Evolutionary conservation across 495 filamentous ascomycete genomes (phyloP), one percentile per base, ranked within the genome.

Genomic region (Oleoguttula mirabilis): DNA sequence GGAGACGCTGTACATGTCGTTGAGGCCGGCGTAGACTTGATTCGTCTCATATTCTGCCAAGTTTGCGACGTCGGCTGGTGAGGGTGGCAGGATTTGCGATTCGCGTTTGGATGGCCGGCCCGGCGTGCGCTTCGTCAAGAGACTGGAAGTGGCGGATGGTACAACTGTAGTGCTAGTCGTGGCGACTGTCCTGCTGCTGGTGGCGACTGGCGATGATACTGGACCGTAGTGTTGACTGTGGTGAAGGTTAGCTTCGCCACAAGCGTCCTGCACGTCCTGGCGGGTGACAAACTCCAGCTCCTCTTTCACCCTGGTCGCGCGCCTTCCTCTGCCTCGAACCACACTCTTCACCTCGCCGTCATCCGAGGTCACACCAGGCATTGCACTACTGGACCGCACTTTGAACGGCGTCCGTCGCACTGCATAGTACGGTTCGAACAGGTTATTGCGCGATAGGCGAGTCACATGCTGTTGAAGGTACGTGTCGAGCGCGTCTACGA

Each of bases 21-120:
- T 56, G 32, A 77, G 43, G 39, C 60, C 62, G 35, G 62, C 65
- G 56, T 77, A 74, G 34, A 88, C 61, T 21, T 67, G 73, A 16
- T 75, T 60, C 1, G 84, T 82, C 48, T 75, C 69, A 47, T 72
- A 73, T 58, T 95, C 88, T 50, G 93, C 84, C 25, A 70, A 76
- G 48, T 85, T 72, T n/a, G 80, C 83, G 35, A 96, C 77, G 35
- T 83, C 72, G 15, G 84, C 78, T 0, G 88, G 88, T 0, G 86
- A 90, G 1, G 87, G 78, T 3, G 90, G 88, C 23, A 94, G 67
- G 4, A 73, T 67, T 41, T 77, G 62, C 5, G 28, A 4, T 5
- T 30, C 16, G 46, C 63, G 67, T 32, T 58, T 10, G 10, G 10
- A 42, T 75, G 69, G 6, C 71, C 68, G 50, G 70, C 65, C 27